Evolutionary conservation across 108 stramenopile genomes (phyloP), one percentile per base, ranked within the genome.

Genomic region (Cyclotella distinguenda): DNA sequence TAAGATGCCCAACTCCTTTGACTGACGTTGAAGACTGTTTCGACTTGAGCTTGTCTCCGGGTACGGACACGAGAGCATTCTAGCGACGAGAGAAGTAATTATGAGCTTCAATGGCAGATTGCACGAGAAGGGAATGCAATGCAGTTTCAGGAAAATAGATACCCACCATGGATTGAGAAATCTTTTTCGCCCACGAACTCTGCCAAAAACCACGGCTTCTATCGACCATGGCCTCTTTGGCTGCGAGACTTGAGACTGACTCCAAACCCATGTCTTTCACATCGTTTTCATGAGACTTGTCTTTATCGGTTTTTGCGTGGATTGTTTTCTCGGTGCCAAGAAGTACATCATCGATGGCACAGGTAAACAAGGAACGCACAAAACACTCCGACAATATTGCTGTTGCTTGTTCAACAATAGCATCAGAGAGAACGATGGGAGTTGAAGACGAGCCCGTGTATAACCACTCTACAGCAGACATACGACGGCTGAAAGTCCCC

Each of bases 141-240:
- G n/a, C n/a, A n/a, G n/a, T n/a, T n/a, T n/a, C n/a, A 38, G 12
- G 8, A 38, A 38, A 38, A 12, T 8, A 8, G 12, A 38, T 10
- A 38, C 38, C 8, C 38, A 38, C 38, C 30, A 59, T 35, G 0
- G 58, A 43, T 30, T 43, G 10, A 44, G 58, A 33, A 12, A 59
- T 84, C 73, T 89, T 85, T 27, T 61, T 70, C 5, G 93, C 93
- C 93, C 93, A 94, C 43, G 70, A 87, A 51, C 83, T 77, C 22
- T 85, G 73, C 93, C 93, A 94, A 79, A 90, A 86, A 12, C 69
- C 58, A 47, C 72, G 85, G 31, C 60, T 86, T 11, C 88, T 74
- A 56, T 90, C 89, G 25, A 83, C 60, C 64, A 85, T 83, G 2
- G 89, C 87, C 76, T 90, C 93, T 57, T 85, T 94, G 6, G 93